These are phyloP conservation scores for Tetrahymena malaccensis DNA, from an alignment of 73 alveolate genomes.

Conservation along the genomic window DNA sequence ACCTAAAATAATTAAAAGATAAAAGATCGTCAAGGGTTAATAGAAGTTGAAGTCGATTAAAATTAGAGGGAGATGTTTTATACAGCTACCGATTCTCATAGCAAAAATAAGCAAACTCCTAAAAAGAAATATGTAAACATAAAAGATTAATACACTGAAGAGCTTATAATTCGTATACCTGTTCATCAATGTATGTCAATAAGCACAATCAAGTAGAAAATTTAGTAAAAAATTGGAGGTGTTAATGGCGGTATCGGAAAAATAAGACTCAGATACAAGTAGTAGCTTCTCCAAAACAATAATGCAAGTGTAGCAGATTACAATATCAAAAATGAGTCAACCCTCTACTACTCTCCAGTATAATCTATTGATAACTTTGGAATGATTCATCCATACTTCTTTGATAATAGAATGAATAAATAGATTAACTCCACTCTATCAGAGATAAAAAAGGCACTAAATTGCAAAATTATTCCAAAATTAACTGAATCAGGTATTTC, in stretches of 20 bases:
- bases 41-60: not conserved
- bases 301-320: not conserved
- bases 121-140: not conserved
- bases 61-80: not conserved
- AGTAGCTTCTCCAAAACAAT: not conserved
- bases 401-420: not conserved
- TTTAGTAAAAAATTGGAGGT: not conserved
- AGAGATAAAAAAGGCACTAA: constrained; percentile 51
- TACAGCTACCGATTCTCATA: not conserved
- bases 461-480: constrained; percentile 78
- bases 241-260: not conserved
- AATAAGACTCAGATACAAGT: not conserved
- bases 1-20: not conserved
- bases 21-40: not conserved
- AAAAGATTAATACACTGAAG: not conserved
- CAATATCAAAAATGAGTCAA: not conserved
- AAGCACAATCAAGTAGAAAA: not conserved
- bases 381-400: not conserved
- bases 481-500: constrained; percentile 93
- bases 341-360: not conserved
- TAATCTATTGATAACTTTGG: not conserved
- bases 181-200: not conserved
- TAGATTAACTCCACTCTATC: not conserved
- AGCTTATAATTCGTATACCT: not conserved
- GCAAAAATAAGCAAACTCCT: not conserved